These are phyloP conservation scores for Monosporascus sp. DNA, from an alignment of 2,329 filamentous ascomycete species.

Conservation along the genomic window DNA sequence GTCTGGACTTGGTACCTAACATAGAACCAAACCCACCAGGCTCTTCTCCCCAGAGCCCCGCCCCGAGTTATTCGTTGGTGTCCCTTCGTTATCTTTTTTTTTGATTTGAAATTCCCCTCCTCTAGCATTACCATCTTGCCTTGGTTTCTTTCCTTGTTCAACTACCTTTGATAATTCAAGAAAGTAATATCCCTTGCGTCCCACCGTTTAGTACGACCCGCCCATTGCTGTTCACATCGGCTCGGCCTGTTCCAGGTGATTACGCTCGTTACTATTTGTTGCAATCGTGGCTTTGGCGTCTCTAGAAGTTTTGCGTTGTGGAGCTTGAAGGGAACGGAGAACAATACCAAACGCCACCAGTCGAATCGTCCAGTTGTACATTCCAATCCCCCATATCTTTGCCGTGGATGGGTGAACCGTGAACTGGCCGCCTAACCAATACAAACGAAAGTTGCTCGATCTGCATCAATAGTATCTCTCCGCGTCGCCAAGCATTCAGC, in stretches of 20 bases:
- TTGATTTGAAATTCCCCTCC: background rate
- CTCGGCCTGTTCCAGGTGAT: constrained; percentile 17
- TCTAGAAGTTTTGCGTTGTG: constrained; percentile 6
- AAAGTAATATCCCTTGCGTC: constrained; percentile 8
- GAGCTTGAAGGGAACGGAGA: constrained; percentile 10
- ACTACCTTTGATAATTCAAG: background rate
- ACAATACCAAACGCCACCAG: constrained; percentile 10
- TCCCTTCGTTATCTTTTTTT: background rate
- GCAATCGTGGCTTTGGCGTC: constrained; percentile 11
- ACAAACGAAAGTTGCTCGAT: constrained; percentile 14
- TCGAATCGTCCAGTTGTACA: constrained; percentile 16
- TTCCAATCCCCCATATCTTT: constrained; percentile 18
- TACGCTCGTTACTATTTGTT: constrained; percentile 22
- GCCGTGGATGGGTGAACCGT: constrained; percentile 18
- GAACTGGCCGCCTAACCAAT: constrained; percentile 13
- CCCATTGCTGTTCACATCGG: constrained; percentile 13
- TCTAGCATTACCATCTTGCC: background rate
- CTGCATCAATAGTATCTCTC: constrained; percentile 19
- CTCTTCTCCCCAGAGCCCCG: background rate
- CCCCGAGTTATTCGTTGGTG: background rate
- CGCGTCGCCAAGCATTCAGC: constrained; percentile 16
- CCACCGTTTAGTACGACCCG: constrained; percentile 16
- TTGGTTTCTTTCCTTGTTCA: too few species aligned
- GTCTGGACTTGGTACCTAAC: too few species aligned
- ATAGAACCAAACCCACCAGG: too few species aligned